Percentiles rank a stretch among this genome's conserved stretches.
Conservation (phyloP, 2,329 filamentous ascomycete species). For the Thielaviopsis musarum region DNA sequence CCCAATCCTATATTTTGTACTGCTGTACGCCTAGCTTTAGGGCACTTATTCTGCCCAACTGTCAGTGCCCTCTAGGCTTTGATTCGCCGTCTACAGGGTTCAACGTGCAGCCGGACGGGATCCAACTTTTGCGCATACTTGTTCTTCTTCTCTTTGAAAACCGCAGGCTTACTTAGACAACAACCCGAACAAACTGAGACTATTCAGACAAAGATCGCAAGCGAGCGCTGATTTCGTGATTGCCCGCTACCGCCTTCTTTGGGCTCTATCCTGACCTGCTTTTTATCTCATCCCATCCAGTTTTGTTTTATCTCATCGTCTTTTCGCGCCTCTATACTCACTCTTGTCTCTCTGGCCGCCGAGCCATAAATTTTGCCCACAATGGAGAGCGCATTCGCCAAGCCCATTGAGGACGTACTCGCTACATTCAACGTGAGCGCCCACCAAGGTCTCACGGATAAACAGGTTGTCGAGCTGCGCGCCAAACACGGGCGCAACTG, state of each 20-base stretch:
- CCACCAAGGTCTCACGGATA: constrained; percentile 36
- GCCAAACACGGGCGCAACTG: constrained; percentile 50
- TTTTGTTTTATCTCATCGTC: background rate
- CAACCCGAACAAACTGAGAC: background rate
- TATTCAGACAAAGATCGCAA: background rate
- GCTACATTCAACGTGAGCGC: constrained; percentile 39
- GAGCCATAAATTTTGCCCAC: constrained; percentile 13
- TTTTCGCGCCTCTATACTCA: background rate
- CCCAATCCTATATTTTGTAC: background rate
- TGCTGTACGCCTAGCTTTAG: background rate
- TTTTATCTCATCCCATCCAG: background rate
- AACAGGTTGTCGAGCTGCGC: constrained; percentile 38
- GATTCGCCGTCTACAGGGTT: background rate
- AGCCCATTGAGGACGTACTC: constrained; percentile 41
- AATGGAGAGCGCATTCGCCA: constrained; percentile 49
- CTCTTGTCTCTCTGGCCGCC: background rate
- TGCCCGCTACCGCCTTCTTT: background rate
- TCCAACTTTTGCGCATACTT: constrained; percentile 6
- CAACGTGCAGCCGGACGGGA: background rate
- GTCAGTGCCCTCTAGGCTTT: background rate
- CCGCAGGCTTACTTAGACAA: background rate
- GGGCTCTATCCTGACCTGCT: background rate
- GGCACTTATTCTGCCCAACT: background rate
- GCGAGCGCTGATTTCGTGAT: background rate
- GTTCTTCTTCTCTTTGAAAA: background rate